These are phyloP conservation scores for Trichoderma breve DNA, from an alignment of 2,329 filamentous ascomycete genomes.

Conservation along the genomic window DNA sequence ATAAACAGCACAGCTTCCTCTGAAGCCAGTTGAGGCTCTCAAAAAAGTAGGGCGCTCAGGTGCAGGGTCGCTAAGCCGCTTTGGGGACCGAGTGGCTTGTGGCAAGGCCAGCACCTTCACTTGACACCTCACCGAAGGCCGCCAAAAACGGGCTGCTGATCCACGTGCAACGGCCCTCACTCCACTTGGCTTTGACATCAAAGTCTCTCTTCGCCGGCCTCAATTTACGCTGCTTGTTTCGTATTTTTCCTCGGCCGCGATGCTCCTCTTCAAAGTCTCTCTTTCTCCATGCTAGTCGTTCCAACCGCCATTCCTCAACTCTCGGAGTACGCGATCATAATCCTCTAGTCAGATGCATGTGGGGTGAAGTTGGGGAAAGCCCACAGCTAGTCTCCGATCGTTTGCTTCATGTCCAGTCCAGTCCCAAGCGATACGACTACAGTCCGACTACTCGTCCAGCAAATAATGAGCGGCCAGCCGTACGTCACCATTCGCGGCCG, in stretches of 20 bases:
- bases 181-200: conserved; percentile 13
- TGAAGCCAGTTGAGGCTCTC: not conserved
- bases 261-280: not conserved
- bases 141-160: conserved; percentile 7
- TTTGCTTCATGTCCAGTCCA: not conserved
- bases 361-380: conserved; percentile 11
- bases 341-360: conserved; percentile 10
- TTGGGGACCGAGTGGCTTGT: conserved; percentile 25
- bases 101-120: not conserved
- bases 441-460: not conserved
- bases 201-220: not conserved
- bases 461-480: conserved; percentile 43
- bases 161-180: conserved; percentile 11
- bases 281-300: conserved; percentile 5
- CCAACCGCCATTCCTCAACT: not conserved
- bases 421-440: not conserved
- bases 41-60: not conserved
- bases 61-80: conserved; percentile 21
- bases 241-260: not conserved
- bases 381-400: not conserved
- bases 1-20: not conserved
- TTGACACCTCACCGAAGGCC: conserved; percentile 10
- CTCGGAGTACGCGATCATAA: not conserved
- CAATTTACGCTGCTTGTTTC: not conserved
- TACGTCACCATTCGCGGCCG: conserved; percentile 55